Base-by-base conservation (phyloP, 1,139 yeast species). In the Protomyces gravidus region DNA sequence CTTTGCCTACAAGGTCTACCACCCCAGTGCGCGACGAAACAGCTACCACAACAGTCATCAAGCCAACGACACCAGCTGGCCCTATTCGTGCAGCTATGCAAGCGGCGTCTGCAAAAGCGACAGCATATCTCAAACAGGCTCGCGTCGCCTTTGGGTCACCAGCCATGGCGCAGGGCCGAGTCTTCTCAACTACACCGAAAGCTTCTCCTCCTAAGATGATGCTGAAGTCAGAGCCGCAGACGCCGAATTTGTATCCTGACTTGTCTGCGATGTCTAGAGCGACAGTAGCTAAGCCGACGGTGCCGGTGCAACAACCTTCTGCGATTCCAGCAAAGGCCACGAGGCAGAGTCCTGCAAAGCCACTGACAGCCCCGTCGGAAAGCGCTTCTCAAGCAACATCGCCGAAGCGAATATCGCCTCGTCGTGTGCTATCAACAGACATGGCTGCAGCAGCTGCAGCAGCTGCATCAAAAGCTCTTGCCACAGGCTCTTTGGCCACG, bases 61-160 rank as follows among this genome's bases (percentile, higher is more conserved):
- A n/a, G 9, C 25, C 42, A 9, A 9, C 9, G 9, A n/a, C 19
- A n/a, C 42, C 42, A 15, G 21, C 42, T 9, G 51, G 58, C 13
- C 46, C 58, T 3, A 23, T 53, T 11, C 46, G 32, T 30, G 58
- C 58, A 1, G 58, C 58, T 13, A 53, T 53, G 58, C 58, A 53
- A 15, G 58, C 58, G 7, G 58, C 58, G 2, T 53, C 58, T 7
- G 58, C 58, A 13, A 53, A 53, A 21, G 58, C 58, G 3, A 53
- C 50, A 5, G 45, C 58, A 19, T 53, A 53, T 46, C 46, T 53
- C 19, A 33, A 49, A 3, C 58, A 53, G 26, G 58, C 58, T 25
- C 58, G 58, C 6, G 46, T 51, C 7, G 58, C 58, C n/a, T 53
- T 53, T 28, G 58, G 58, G 17, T 53, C 58, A 25, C 58, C 58